Base-by-base conservation (phyloP, 768 basidiomycete species). In the Hygrophorus pudorinus region DNA sequence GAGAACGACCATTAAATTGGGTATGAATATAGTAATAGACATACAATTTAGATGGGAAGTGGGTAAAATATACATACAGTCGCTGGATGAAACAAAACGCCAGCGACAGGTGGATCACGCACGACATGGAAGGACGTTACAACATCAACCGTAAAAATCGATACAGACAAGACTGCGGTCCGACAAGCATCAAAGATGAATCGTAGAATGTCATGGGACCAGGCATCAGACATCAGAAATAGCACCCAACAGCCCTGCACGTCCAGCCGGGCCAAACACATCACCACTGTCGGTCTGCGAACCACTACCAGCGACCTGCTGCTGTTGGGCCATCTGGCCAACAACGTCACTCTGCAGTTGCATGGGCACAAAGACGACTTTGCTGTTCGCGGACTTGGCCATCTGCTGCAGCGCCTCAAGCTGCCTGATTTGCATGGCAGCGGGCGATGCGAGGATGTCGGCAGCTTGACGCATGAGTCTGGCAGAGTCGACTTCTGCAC, bases 341-440 rank as follows among this genome's bases (percentile, higher is more conserved):
- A 66, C 65, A 27, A 87, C 63, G 51, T 89, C 85, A 54, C 72
- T 83, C 61, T 88, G 86, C 17, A 88, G 72, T 51, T 89, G 85
- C 88, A 91, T 91, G 10, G 87, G 89, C 24, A 92, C 92, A 54
- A 97, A 96, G 45, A 98, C 75, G 53, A 94, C 90, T 63, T 98
- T 98, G 72, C 75, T 80, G 52, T 73, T 72, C n/a, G 85, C 78
- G 12, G 78, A 79, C 64, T 87, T 85, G 38, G 93, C 87, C 93
- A 98, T 98, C 56, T 79, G 74, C 73, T 96, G 91, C 51, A 97
- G 56, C 38, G 92, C 89, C 63, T 99, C 94, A 50, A 98, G 76
- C 60, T 97, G 94, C 48, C 94, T 75, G 60, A 97, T 97, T 64
- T 96, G 92, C 91, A 97, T 96, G 44, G 94, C 94, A 16, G 94